Evolutionary conservation across 495 filamentous ascomycete genomes (phyloP), one percentile per base, ranked within the genome.

Genomic region (Rhypophila decipiens): DNA sequence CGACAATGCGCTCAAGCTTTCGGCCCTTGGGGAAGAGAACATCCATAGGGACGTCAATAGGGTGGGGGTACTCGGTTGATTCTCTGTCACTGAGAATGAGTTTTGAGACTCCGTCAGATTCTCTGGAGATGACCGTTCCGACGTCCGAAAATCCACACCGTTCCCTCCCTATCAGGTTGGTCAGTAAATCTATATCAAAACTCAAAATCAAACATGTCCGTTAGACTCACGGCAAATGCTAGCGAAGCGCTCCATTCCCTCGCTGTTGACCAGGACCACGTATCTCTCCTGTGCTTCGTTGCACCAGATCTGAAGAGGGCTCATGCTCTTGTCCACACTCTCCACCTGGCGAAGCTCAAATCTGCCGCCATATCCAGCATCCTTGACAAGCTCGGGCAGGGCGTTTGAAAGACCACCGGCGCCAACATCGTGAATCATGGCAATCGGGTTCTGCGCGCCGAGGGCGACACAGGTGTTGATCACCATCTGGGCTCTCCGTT

Each of bases 231-330:
- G 68, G 52, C 86, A 87, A 54, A 97, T 95, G 40, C 76, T 77
- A 35, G 82, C 84, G 67, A 97, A 97, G 23, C 78, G 82, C 50
- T 89, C 87, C 59, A 97, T 79, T 24, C 80, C 72, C 2, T 89
- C 84, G 45, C 78, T 76, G 27, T 87, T 85, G 50, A 98, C 79
- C 10, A 89, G 77, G 53, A 96, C 61, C 15, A 97, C 93, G 53
- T 96, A 98, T 59, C 93, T 75, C 66, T 98, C 93, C 56, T 98
- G 93, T 2, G 93, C 94, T 57, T 96, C 90, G 54, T 87, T 91
- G 68, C 90, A 95, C 91, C 90, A 97, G 29, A 97, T 95, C 61
- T 96, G 86, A 57, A 96, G 77, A 19, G 91, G 90, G 62, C 88
- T 95, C 86, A 96, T 90, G 57, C 88, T 83, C 31, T 71, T 77